These are phyloP conservation scores for Diaporthe citrichinensis DNA, from an alignment of 2,329 filamentous ascomycete genomes.

Conservation along the genomic window DNA sequence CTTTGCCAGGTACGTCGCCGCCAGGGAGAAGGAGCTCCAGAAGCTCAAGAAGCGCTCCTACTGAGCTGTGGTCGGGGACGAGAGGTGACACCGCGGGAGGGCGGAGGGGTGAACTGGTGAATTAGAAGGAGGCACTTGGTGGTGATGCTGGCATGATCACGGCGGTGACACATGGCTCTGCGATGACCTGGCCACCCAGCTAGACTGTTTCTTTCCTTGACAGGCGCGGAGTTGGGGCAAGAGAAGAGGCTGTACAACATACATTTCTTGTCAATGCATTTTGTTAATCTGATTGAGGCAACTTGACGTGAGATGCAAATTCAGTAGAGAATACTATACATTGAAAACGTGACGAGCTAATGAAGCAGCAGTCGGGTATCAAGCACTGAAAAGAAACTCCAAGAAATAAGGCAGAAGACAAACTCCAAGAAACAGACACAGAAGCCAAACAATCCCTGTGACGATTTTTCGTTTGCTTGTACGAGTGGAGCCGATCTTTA, in stretches of 20 bases:
- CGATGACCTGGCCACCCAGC: conserved; percentile 24
- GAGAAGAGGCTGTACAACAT: not conserved
- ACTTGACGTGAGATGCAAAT: not conserved
- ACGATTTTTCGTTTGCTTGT: not conserved
- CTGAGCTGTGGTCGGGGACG: not conserved
- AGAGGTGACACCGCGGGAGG: not conserved
- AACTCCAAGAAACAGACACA: not conserved
- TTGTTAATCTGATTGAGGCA: not conserved
- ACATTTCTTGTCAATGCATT: not conserved
- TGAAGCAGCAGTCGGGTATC: conserved; percentile 12
- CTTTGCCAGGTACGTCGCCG: conserved; percentile 20
- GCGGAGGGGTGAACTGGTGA: not conserved
- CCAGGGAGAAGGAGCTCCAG: conserved; percentile 31
- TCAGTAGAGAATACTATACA: not conserved
- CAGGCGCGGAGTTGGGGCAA: conserved; percentile 26
- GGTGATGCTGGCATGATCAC: conserved; percentile 22
- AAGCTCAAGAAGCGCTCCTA: conserved; percentile 29
- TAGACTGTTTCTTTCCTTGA: conserved; percentile 34
- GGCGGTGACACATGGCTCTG: conserved; percentile 15
- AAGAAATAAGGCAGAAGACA: not conserved
- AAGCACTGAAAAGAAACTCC: not conserved
- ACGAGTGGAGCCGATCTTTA: not conserved
- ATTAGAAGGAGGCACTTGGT: not conserved
- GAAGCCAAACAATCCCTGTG: not conserved
- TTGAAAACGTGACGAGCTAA: not conserved